Evolutionary conservation across 768 basidiomycete species (phyloP), one percentile per base, ranked within the genome.

Genomic region (Mycena filopes): DNA sequence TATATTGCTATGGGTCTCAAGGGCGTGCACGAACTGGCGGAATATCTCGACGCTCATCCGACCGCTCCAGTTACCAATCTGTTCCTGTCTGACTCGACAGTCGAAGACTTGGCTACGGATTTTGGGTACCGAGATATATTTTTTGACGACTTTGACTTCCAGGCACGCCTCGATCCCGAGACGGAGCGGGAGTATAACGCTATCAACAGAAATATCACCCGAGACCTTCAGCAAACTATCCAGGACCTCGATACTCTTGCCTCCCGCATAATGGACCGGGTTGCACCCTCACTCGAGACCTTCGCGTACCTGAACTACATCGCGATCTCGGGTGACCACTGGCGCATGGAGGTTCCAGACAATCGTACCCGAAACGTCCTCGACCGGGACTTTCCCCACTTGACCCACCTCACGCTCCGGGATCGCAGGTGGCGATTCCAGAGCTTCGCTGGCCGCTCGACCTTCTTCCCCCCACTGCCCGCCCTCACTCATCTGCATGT

Each of bases 401-500:
- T 62, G 18, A 53, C 55, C 11, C 57, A 53, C 45, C 59, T 55
- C 7, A 58, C 55, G 13, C 33, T 57, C n/a, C 60, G 57, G 31
- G 60, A 55, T 33, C 28, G 12, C 12, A 29, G 46, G 42, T 66
- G 55, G 60, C 46, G 55, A 7, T 49, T 66, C 38, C 45, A 46
- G 20, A 23, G 25, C 18, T 54, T 54, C n/a, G 40, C 47, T 3
- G 58, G 48, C 18, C 31, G 20, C 25, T 53, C 12, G 31, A 33
- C 29, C 21, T 48, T 65, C 42, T 56, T 64, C 38, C 63, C 18
- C 8, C 10, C 57, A 1, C 31, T 68, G 15, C 63, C 57, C 4
- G 29, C 57, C 26, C 48, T 68, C 43, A 63, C 67, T 8, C 67
- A 68, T 42, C 33, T 68, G 21, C 67, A 68, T 33, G 29, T 65